Base-by-base conservation (phyloP, 2,329 filamentous ascomycete species). In the Chalaropsis thielavioides region DNA sequence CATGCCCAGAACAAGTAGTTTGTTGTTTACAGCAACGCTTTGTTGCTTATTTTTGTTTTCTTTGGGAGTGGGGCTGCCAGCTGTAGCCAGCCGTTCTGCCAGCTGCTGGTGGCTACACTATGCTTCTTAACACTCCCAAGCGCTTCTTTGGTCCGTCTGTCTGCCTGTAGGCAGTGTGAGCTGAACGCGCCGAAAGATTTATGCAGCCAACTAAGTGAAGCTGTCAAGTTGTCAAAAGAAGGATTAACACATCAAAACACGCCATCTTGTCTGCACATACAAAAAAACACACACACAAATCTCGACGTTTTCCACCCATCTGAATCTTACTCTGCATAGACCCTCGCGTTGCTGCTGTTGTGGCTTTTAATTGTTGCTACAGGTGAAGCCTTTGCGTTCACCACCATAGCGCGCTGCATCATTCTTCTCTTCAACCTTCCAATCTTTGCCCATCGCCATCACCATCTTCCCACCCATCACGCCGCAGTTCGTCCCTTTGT, bases 31-130 rank as follows among this genome's bases (percentile, higher is more conserved):
- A 60, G 65, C 62, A 67, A 64, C 65, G 65, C 61, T 38, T 24
- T 58, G 17, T 31, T 51, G 22, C 27, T 60, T 65, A 68, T 63
- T 68, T 64, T 67, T 67, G 75, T 74, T 73, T 73, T 76, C 74
- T 63, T 70, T 69, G 69, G 35, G 4, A 13, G 54, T 58, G 54
- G 54, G 54, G 54, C 54, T 35, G 49, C 24, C 65, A 62, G 49
- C 62, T 64, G 62, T 3, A 27, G 27, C 2, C 2, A 13, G 1
- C 4, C 17, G 2, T 1, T 4, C 17, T n/a, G 24, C 35, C 62
- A 59, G 51, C 62, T 43, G 19, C 4, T 38, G 51, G 0, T 51
- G 31, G 38, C 24, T 46, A 27, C 40, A 2, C 31, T 62, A 40
- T 62, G 22, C 24, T 62, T 24, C 43, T 46, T 46, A 17, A 5